Percentiles rank a stretch among this genome's conserved stretches.
These are phyloP conservation scores for Hypoxylon sp. DNA, from an alignment of 2,329 filamentous ascomycete genomes.

Conservation along the genomic window DNA sequence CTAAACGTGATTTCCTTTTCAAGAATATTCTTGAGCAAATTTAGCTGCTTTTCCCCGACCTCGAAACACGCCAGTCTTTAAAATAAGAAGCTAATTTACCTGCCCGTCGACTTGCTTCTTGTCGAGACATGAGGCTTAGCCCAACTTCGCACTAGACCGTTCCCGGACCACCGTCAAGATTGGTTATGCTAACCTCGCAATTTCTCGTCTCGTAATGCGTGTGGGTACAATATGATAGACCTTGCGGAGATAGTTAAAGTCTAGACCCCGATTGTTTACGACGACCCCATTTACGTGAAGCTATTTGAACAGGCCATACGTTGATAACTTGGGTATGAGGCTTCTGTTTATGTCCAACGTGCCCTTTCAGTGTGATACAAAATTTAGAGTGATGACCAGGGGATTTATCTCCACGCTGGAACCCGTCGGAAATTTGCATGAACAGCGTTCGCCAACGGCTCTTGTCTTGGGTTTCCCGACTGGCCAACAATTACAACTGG, in stretches of 20 bases:
- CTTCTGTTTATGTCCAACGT: constrained; percentile 18
- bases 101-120: constrained; percentile 7
- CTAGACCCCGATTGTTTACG: constrained; percentile 3
- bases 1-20: constrained; percentile 13
- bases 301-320: constrained; percentile 24
- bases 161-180: constrained; percentile 4
- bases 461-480: constrained; percentile 14
- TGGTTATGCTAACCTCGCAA: constrained; percentile 17
- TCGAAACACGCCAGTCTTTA: constrained; percentile 7
- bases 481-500: neutral
- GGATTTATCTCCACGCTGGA: constrained; percentile 14
- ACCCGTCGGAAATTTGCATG: constrained; percentile 31
- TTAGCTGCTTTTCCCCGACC: neutral
- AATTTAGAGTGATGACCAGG: constrained; percentile 9
- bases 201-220: constrained; percentile 7
- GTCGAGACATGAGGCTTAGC: constrained; percentile 32
- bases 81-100: constrained; percentile 18
- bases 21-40: constrained; percentile 1
- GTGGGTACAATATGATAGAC: neutral
- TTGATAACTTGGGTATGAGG: constrained; percentile 9
- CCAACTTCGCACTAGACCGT: constrained; percentile 10
- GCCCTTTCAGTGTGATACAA: constrained; percentile 6
- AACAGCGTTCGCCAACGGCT: constrained; percentile 17
- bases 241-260: constrained; percentile 18
- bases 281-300: constrained; percentile 4